Evolutionary conservation across 73 alveolate species (phyloP), one percentile per base, ranked within the genome.

Genomic region (Paramecium biaurelia): DNA sequence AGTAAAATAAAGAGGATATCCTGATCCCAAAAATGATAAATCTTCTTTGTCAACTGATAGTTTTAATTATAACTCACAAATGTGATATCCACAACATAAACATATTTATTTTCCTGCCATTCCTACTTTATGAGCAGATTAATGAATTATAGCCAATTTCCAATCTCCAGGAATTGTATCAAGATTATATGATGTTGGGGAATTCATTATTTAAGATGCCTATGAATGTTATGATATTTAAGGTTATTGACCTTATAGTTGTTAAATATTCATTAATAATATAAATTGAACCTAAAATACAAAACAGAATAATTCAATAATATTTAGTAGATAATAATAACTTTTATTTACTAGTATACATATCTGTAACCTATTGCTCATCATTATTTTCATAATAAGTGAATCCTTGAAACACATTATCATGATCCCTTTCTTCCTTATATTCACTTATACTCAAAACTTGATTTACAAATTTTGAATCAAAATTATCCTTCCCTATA

Each of bases 11-110:
- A 86, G 34, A 4, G 93, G 93, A 38, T 86, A 86, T 35, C 93
- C 93, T n/a, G 93, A 86, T 7, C 93, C 93, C 57, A 86, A 86
- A 59, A 86, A 86, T 24, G 93, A 58, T 42, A 67, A 10, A 18
- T 86, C 86, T 59, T 86, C 85, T 53, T 86, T 37, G 59, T 86
- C 42, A 30, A 32, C 42, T 18, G 72, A 59, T 28, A 86, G 24
- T 86, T 10, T 42, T 32, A 35, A 30, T n/a, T 59, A 15, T 3
- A 57, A 34, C 21, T 32, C 72, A 32, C 68, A 58, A 59, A 63
- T 37, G 18, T 34, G 34, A 34, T 86, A 86, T n/a, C 85, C 70
- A 21, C 93, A 86, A 63, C 93, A 86, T 18, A 42, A 47, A 23
- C 93, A 86, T 30, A 86, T 53, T 24, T 86, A 85, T 41, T 86